Evolutionary conservation across 169 alveolate species (phyloP), one percentile per base, ranked within the genome.

Genomic region (Cryptosporidium muris): DNA sequence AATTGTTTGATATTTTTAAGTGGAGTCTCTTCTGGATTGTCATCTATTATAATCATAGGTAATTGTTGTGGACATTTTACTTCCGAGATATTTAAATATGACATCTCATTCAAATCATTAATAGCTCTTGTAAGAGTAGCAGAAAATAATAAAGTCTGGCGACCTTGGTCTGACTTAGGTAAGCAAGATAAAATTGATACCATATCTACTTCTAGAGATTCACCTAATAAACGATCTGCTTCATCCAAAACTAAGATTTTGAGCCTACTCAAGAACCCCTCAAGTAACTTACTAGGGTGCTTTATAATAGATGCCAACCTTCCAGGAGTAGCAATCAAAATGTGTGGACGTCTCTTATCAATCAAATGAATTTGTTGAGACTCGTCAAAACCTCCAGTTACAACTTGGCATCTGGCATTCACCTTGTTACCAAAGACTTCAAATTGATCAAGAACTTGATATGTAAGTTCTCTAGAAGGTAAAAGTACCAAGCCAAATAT

Each of bases 381-480:
- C 43, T 93, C 91, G 63, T 95, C 97, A 58, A 92, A 93, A 11
- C 99, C 99, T 1, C 99, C 99, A 1, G 96, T 95, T 48, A 97
- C 81, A 11, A 94, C 90, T 47, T 93, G 82, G 14, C 92, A 88
- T 58, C 92, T 91, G 48, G 95, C 89, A 88, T 94, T 95, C 64
- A 97, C 88, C 80, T 91, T 93, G n/a, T 92, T 89, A 4, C 98
- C 98, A 82, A 95, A 95, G 14, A 95, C 93, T 67, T 92, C 92
- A 89, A 98, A 93, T 88, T 96, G 96, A 74, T 97, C 99, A n/a
- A 94, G 90, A 12, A 98, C 97, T 88, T 98, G 98, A 45, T 94
- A 80, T 1, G 98, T 99, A 49, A 98, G 93, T 85, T 98, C 99
- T 81, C 99, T 92, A 36, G 99, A 95, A n/a, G 99, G 99, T 4